Conservation (phyloP, 345 rosid species). For the Balakata baccata region DNA sequence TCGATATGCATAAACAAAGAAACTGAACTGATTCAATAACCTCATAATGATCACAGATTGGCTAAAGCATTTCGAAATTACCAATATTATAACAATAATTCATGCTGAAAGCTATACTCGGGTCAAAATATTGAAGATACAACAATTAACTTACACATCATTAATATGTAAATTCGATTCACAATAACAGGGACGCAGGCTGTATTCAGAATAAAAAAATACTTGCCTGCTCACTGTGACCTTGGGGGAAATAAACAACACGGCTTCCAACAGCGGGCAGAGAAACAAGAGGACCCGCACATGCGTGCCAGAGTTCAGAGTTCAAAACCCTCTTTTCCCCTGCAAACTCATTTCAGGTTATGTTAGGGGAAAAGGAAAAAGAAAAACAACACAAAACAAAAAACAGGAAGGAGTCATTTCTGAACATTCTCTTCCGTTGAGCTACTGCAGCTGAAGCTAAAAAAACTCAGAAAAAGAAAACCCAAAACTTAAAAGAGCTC, state of each 20-base stretch:
- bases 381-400: too few relatives aligned
- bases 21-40: neutral
- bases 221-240: constrained; percentile 97
- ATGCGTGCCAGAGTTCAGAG: constrained; percentile 99
- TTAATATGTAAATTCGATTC: neutral
- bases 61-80: neutral
- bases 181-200: neutral
- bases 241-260: constrained; percentile 97
- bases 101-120: neutral
- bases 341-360: constrained; percentile 30
- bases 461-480: neutral
- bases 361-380: neutral
- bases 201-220: constrained; percentile 8
- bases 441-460: neutral
- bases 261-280: constrained; percentile 92
- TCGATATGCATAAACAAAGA: neutral
- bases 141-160: neutral
- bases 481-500: neutral
- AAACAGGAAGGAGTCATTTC: neutral
- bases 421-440: neutral
- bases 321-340: constrained; percentile 88
- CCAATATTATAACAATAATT: neutral
- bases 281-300: constrained; percentile 99
- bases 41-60: neutral
- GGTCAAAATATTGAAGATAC: neutral